These are phyloP conservation scores for Amoebophrya sp. DNA, from an alignment of 169 alveolate species.

Conservation along the genomic window DNA sequence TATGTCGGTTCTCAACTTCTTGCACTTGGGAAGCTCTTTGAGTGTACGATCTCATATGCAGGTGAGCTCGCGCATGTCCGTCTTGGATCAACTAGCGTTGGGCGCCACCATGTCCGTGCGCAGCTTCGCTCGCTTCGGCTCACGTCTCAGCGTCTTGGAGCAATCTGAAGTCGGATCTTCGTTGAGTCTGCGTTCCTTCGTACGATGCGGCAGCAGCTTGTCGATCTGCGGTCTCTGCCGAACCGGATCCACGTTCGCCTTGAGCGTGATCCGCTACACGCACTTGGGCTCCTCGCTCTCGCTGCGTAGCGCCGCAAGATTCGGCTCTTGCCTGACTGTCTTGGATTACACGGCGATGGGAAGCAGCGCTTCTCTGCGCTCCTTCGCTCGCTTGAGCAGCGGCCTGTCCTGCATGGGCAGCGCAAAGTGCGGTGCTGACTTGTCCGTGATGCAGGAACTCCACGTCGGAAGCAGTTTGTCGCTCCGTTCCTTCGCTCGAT, in stretches of 20 bases:
- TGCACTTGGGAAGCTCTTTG: neutral
- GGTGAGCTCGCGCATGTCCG: constrained; percentile 22
- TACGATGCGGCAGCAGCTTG: constrained; percentile 32
- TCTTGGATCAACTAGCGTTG: neutral
- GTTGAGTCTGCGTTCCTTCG: too few species aligned
- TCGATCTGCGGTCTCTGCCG: neutral
- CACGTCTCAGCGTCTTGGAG: too few species aligned
- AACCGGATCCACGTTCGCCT: neutral
- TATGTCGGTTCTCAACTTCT: constrained; percentile 1
- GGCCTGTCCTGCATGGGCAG: constrained; percentile 14
- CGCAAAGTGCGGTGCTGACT: neutral
- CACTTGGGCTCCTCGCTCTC: constrained; percentile 31
- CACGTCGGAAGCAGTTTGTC: neutral
- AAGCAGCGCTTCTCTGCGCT: neutral
- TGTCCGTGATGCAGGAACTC: neutral
- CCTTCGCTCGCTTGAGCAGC: neutral
- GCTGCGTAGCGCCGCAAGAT: neutral
- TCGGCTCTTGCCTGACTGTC: neutral
- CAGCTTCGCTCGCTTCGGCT: neutral
- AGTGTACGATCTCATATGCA: neutral
- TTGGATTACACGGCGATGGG: neutral
- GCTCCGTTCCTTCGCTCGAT: neutral
- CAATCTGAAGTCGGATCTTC: too few species aligned
- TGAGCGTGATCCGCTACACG: too few species aligned
- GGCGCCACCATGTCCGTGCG: neutral